Base-by-base conservation (phyloP, 75 land plant genomes). In the Azolla pinnata region DNA sequence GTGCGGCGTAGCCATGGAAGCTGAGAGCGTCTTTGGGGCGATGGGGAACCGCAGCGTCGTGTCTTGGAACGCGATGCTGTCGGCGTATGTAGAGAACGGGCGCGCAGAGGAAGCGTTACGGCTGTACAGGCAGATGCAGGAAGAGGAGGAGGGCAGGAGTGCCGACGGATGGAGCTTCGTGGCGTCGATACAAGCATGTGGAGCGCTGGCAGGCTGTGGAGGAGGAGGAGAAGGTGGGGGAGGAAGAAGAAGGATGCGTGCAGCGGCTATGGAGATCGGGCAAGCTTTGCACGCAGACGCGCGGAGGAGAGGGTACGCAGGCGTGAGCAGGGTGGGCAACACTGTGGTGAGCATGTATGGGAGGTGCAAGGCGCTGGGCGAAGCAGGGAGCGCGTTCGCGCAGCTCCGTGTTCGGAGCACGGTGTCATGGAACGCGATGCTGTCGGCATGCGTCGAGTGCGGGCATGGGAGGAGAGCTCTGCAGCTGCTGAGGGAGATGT, bases 401-500 rank as follows among this genome's bases (percentile, higher is more conserved):
- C 27, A 51, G 32, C 31, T 25, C 10, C 54, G 0, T 21, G 35
- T 31, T 4, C 33, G 23, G 31, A 68, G 51, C 18, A 38, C 33
- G 25, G 45, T 68, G 28, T 35, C 71, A 51, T 68, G 71, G 71
- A 68, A 54, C 31, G 27, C 63, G 1, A 61, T 61, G 63, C 47
- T 61, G n/a, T 48, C 71, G 53, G 68, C 42, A 24, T 66, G 57
- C 18, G 62, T 56, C 25, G 49, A 45, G 47, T 69, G 65, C 12
- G 71, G 71, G 17, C 67, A 40, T 16, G 67, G 70, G 24, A 23
- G 40, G 31, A 42, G 64, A 51, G 71, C 71, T n/a, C 42, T 68
- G 18, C 25, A 33, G 34, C 54, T 63, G 32, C 63, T 62, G 56
- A 54, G 23, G 31, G 77, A 75, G 77, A 71, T 75, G 76, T n/a